Conservation (phyloP, 2,329 filamentous ascomycete genomes). For the Scortechinia acanthostroma region DNA sequence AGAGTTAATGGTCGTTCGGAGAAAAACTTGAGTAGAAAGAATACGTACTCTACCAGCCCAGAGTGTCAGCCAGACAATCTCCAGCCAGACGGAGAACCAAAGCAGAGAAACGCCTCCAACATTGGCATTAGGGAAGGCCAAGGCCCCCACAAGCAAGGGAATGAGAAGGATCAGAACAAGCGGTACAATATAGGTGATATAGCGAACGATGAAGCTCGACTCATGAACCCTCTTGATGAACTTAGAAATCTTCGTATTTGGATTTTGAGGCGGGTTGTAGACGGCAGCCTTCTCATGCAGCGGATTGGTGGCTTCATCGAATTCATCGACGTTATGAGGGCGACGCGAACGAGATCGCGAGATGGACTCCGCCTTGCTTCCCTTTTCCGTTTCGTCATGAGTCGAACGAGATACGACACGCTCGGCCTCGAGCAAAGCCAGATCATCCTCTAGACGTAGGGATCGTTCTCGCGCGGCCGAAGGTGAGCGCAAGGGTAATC, state of each 20-base stretch:
- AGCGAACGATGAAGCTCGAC: constrained; percentile 52
- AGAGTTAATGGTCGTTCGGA: too few species aligned
- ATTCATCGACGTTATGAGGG: constrained; percentile 51
- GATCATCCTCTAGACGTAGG: constrained; percentile 49
- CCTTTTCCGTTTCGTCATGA: constrained; percentile 15
- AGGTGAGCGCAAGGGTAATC: constrained; percentile 26
- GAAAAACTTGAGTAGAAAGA: too few species aligned
- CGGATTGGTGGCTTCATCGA: constrained; percentile 60
- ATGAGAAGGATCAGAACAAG: constrained; percentile 49
- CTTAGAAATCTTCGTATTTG: constrained; percentile 43
- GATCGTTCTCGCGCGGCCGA: constrained; percentile 47
- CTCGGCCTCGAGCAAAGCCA: constrained; percentile 52
- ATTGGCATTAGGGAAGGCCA: constrained; percentile 47
- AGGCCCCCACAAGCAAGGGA: constrained; percentile 47
- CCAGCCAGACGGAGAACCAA: constrained; percentile 94
- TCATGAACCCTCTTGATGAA: constrained; percentile 54
- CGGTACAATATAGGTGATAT: constrained; percentile 55
- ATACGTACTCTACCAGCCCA: constrained; percentile 54
- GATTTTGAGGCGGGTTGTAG: constrained; percentile 54
- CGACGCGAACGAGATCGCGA: constrained; percentile 31
- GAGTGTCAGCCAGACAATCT: constrained; percentile 84
- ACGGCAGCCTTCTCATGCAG: constrained; percentile 52
- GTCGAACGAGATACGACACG: constrained; percentile 37
- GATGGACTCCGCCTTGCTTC: constrained; percentile 24
- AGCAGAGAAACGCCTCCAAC: constrained; percentile 71